Evolutionary conservation across 192 early-diverging fungal genomes (phyloP).

Genomic region (Pilobolus umbonatus): DNA sequence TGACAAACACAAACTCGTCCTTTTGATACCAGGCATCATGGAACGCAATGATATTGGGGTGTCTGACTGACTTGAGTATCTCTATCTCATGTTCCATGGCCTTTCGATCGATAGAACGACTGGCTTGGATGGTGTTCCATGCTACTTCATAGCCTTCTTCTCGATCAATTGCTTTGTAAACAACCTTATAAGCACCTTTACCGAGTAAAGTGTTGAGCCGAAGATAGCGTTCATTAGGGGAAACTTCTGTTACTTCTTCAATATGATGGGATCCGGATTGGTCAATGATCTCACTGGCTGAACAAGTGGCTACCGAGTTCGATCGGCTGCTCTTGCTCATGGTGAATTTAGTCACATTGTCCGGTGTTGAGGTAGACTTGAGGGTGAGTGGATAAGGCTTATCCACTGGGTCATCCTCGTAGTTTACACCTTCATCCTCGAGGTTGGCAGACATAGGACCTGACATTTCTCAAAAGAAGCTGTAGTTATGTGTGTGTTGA

Average conservation of each 20-base stretch:
- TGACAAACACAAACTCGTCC: slow-evolving; percentile 71
- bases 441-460: slow-evolving; percentile 7
- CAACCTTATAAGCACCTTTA: slow-evolving; percentile 85
- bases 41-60: slow-evolving; percentile 80
- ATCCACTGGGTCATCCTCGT: slow-evolving; percentile 10
- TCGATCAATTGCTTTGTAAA: slow-evolving; percentile 81
- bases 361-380: not conserved
- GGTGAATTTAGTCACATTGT: not conserved
- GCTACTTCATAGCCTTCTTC: slow-evolving; percentile 91
- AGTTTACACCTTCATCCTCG: slow-evolving; percentile 5
- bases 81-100: slow-evolving; percentile 46
- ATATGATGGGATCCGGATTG: slow-evolving; percentile 45
- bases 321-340: not conserved
- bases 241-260: slow-evolving; percentile 50
- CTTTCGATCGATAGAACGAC: slow-evolving; percentile 21
- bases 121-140: slow-evolving; percentile 60
- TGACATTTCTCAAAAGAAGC: slow-evolving; percentile 8
- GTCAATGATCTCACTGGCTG: slow-evolving; percentile 43
- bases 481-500: too few species aligned
- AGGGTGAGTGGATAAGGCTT: not conserved
- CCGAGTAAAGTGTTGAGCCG: slow-evolving; percentile 60
- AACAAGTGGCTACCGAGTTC: not conserved
- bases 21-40: slow-evolving; percentile 62
- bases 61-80: slow-evolving; percentile 75
- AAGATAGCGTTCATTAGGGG: slow-evolving; percentile 51